Evolutionary conservation across 352 stramenopile genomes (phyloP).

Genomic region (Labyrinthula sp.): DNA sequence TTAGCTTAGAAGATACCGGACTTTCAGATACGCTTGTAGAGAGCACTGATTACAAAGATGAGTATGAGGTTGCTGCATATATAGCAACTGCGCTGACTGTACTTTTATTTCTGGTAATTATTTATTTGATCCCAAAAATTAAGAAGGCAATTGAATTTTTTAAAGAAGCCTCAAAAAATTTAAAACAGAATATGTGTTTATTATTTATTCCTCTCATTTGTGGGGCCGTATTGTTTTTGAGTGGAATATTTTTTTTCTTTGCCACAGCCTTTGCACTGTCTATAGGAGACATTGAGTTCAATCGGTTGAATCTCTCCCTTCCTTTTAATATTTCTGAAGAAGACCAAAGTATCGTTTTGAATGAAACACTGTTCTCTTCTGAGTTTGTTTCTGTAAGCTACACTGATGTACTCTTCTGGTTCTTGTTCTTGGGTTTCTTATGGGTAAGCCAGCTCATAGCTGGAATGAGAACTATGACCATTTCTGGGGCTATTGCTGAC

Average conservation of each 20-base stretch:
- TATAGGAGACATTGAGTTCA: no score
- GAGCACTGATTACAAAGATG: conserved; percentile 43
- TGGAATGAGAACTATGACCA: conserved; percentile 45
- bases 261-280: no score
- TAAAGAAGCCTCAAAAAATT: conserved; percentile 49
- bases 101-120: conserved; percentile 47
- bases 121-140: conserved; percentile 51
- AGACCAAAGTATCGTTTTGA: no score
- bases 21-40: no score
- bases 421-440: conserved; percentile 51
- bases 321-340: no score
- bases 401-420: conserved; percentile 47
- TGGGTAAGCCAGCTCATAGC: conserved; percentile 64
- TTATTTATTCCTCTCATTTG: conserved; percentile 50
- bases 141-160: conserved; percentile 59
- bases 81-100: conserved; percentile 45
- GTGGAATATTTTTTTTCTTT: conserved; percentile 52
- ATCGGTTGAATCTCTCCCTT: no score
- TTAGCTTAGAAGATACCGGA: no score
- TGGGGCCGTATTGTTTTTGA: conserved; percentile 42
- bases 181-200: conserved; percentile 52
- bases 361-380: no score
- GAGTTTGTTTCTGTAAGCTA: conserved; percentile 42
- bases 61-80: conserved; percentile 52
- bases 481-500: conserved; percentile 42